phyloP scores from a whole-genome alignment of 805 yeast genomes.

The Candida oleophila region DNA sequence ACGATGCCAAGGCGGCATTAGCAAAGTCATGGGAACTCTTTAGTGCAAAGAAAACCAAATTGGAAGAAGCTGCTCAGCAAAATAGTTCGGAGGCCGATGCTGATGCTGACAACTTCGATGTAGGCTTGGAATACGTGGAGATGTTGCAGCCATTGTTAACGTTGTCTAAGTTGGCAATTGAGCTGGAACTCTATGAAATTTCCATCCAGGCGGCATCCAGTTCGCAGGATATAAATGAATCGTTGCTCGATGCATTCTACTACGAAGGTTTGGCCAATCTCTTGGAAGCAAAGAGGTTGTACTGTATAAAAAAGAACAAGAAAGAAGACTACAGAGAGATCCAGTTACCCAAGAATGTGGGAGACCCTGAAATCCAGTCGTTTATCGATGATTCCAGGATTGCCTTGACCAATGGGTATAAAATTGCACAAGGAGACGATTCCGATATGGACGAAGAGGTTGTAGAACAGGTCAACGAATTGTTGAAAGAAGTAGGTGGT shows the following conservation, averaged over 20 bases:
- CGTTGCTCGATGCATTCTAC: slow-evolving; percentile 77
- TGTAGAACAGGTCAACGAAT: slow-evolving; percentile 47
- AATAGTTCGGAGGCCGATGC: background rate
- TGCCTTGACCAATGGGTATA: slow-evolving; percentile 46
- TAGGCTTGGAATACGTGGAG: slow-evolving; percentile 56
- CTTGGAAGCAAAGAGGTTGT: slow-evolving; percentile 35
- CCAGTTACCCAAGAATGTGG: slow-evolving; percentile 17
- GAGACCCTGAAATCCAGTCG: slow-evolving; percentile 24
- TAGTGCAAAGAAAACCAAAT: slow-evolving; percentile 44
- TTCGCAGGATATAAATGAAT: slow-evolving; percentile 79
- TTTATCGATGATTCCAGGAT: slow-evolving; percentile 39
- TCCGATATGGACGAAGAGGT: slow-evolving; percentile 59
- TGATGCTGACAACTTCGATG: slow-evolving; percentile 40
- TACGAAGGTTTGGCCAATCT: slow-evolving; percentile 76
- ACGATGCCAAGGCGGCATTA: slow-evolving; percentile 73
- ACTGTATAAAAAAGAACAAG: slow-evolving; percentile 28
- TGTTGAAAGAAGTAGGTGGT: slow-evolving; percentile 63
- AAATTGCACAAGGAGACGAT: slow-evolving; percentile 36
- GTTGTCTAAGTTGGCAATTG: slow-evolving; percentile 72
- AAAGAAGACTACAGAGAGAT: slow-evolving; percentile 43
- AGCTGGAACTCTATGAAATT: slow-evolving; percentile 67
- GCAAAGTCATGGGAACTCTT: slow-evolving; percentile 71
- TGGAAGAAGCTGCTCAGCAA: slow-evolving; percentile 37
- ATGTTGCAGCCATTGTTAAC: slow-evolving; percentile 72
- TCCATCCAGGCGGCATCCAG: slow-evolving; percentile 64